A percentile compares a stretch with the other conserved stretches of the same genome.
phyloP scores from a whole-genome alignment of 331 rosid species.

The Pyrus hybrid region DNA sequence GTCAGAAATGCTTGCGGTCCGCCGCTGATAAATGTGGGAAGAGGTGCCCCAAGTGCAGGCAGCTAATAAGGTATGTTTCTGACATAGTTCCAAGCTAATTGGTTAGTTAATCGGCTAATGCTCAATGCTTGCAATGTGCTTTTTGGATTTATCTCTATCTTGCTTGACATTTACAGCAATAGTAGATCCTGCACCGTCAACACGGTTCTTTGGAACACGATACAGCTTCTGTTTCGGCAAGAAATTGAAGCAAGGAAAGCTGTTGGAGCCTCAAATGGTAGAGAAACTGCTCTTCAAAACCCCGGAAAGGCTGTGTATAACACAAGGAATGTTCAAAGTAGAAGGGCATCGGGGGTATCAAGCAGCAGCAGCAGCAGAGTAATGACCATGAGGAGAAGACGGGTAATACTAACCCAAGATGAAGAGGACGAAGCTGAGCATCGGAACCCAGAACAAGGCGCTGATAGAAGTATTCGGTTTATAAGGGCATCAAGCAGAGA shows the following conservation, averaged over 20 bases:
- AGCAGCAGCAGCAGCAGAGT: slow-evolving; percentile 17
- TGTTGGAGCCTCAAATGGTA: slow-evolving; percentile 25
- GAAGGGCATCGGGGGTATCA: slow-evolving; percentile 6
- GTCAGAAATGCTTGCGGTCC: slow-evolving; percentile 74
- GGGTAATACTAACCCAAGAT: slow-evolving; percentile 4
- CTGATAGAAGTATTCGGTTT: slow-evolving; percentile 12
- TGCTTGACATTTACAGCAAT: slow-evolving; percentile 43
- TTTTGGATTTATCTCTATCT: not conserved
- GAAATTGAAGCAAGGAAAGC: slow-evolving; percentile 80
- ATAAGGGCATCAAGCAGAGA: slow-evolving; percentile 16
- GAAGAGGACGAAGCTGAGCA: slow-evolving; percentile 24
- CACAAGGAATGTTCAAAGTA: slow-evolving; percentile 25
- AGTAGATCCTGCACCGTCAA: slow-evolving; percentile 87
- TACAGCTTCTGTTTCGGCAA: slow-evolving; percentile 83
- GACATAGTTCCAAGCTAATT: not conserved
- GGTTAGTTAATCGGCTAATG: not conserved
- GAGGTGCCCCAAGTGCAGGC: slow-evolving; percentile 93
- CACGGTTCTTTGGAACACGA: slow-evolving; percentile 95
- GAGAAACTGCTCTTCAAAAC: slow-evolving; percentile 23
- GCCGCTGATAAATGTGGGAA: slow-evolving; percentile 93
- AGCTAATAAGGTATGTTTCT: slow-evolving; percentile 51
- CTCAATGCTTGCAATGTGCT: not conserved
- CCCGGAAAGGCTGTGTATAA: slow-evolving; percentile 41
- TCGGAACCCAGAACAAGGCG: slow-evolving; percentile 10
- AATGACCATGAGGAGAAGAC: slow-evolving; percentile 36